Evolutionary conservation across 768 basidiomycete species (phyloP), one percentile per base, ranked within the genome.

Genomic region (Lactarius quietus): DNA sequence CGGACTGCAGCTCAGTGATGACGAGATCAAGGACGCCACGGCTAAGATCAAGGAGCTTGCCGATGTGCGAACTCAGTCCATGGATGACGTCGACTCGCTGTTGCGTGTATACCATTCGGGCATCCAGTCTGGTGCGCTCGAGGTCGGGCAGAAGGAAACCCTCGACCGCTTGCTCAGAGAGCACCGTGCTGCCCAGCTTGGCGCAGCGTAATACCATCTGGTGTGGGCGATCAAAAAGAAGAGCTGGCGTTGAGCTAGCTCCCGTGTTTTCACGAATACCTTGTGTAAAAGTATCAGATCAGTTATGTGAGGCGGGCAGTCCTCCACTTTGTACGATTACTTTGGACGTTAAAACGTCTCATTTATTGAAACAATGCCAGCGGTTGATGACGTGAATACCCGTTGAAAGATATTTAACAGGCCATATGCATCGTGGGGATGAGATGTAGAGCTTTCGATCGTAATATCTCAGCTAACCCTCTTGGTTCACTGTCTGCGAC

Each of bases 21-120:
- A 91, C 6, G 88, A 95, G 87, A 83, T 98, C 83, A 98, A 98
- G 87, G 97, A 98, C 70, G 96, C 93, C 33, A 98, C 97, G 3
- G 88, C 90, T 78, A 98, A 97, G 85, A 98, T 98, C 83, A 99
- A 99, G 86, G 95, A 97, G 77, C 88, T 99, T 61, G 97, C 97
- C 12, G 97, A 99, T 73, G 93, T 98, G 61, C 89, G 93, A 68
- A 98, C 96, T 12, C 97, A 99, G 76, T 93, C 92, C 15, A 98
- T 99, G 94, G 95, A 98, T 73, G 96, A 98, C 74, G 97, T 99
- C 66, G 97, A 99, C 78, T 92, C 93, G 36, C 87, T 99, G 41
- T 84, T 99, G 53, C 92, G 97, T 74, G 84, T 98, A 45, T 98
- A 97, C 78, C 95, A 98, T 82, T 90, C 90, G 60, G 94, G 90